Evolutionary conservation across 2,329 filamentous ascomycete genomes (phyloP).

Genomic region (Akanthomyces muscarius): DNA sequence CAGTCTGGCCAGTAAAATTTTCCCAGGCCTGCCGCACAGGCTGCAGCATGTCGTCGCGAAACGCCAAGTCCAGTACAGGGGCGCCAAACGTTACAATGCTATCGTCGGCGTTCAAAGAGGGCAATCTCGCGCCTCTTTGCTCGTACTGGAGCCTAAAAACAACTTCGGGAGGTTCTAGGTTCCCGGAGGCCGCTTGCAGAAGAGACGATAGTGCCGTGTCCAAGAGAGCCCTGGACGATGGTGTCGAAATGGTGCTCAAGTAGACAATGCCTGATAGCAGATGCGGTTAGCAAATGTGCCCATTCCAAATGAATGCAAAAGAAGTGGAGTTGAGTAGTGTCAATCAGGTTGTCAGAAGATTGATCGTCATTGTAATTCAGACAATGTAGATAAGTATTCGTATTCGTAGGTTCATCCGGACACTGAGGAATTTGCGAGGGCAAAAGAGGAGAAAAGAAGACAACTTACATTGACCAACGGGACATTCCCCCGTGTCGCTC

Average conservation of each 20-base stretch:
- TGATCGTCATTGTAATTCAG: conserved; percentile 88
- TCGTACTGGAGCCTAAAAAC: conserved; percentile 56
- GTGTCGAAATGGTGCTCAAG: conserved; percentile 34
- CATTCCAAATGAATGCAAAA: conserved; percentile 15
- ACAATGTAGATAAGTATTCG: conserved; percentile 99
- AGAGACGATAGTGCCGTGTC: conserved; percentile 40
- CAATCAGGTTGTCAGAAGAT: conserved; percentile 87
- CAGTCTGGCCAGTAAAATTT: conserved; percentile 51
- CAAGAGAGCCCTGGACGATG: conserved; percentile 35
- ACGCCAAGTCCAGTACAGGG: conserved; percentile 61
- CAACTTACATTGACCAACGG: conserved; percentile 80
- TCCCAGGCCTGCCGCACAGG: conserved; percentile 69
- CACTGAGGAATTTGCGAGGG: conserved; percentile 30
- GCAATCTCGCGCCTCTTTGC: conserved; percentile 36
- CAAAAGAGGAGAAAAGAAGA: conserved; percentile 19
- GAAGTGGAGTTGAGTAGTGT: conserved; percentile 27
- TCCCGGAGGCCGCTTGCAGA: conserved; percentile 31
- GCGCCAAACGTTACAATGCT: conserved; percentile 54
- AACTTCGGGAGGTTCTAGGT: conserved; percentile 28
- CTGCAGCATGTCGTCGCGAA: conserved; percentile 67
- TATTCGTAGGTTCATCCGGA: conserved; percentile 73
- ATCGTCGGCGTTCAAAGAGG: conserved; percentile 32
- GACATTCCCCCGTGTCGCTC: conserved; percentile 90
- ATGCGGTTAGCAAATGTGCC: conserved; percentile 30
- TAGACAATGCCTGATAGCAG: conserved; percentile 31